These are phyloP conservation scores for Eleusine coracana DNA, from an alignment of 176 grass and related monocot species.

Conservation along the genomic window DNA sequence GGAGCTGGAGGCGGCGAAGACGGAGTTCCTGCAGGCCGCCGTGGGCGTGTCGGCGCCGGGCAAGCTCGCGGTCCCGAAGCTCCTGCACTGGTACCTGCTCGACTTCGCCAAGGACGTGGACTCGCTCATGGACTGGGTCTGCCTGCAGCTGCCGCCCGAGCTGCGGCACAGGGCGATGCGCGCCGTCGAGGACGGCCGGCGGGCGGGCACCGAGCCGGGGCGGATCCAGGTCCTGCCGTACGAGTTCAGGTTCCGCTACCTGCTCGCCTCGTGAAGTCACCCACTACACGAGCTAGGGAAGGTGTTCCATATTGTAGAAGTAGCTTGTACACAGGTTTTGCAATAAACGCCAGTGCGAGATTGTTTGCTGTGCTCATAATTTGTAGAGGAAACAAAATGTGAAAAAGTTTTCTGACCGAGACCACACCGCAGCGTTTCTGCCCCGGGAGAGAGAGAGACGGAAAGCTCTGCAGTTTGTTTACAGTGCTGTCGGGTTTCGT, in stretches of 20 bases:
- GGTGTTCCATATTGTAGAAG: background rate
- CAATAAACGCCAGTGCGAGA: slow-evolving; percentile 11
- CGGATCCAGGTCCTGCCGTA: slow-evolving; percentile 74
- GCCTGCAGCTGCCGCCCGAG: slow-evolving; percentile 75
- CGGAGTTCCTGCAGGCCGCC: slow-evolving; percentile 80
- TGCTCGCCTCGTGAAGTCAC: slow-evolving; percentile 47
- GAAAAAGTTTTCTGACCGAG: background rate
- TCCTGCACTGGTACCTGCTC: slow-evolving; percentile 86
- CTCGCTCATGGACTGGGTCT: slow-evolving; percentile 99
- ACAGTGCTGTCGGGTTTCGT: background rate
- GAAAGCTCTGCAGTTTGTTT: background rate
- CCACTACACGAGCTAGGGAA: background rate
- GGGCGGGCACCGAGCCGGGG: slow-evolving; percentile 10
- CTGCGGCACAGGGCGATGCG: slow-evolving; percentile 52
- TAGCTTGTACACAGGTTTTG: slow-evolving; percentile 22
- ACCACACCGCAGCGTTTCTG: background rate
- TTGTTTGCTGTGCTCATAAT: background rate
- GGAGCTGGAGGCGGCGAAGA: slow-evolving; percentile 82
- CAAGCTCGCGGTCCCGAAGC: slow-evolving; percentile 80
- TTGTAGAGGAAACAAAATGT: background rate
- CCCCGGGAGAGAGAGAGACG: too few species aligned
- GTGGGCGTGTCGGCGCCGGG: slow-evolving; percentile 63
- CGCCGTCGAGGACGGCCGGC: slow-evolving; percentile 53
- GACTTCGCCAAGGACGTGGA: slow-evolving; percentile 94
- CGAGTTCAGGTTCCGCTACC: slow-evolving; percentile 95